These are phyloP conservation scores for Drechslera avenae DNA, from an alignment of 2,329 filamentous ascomycete species.

Conservation along the genomic window DNA sequence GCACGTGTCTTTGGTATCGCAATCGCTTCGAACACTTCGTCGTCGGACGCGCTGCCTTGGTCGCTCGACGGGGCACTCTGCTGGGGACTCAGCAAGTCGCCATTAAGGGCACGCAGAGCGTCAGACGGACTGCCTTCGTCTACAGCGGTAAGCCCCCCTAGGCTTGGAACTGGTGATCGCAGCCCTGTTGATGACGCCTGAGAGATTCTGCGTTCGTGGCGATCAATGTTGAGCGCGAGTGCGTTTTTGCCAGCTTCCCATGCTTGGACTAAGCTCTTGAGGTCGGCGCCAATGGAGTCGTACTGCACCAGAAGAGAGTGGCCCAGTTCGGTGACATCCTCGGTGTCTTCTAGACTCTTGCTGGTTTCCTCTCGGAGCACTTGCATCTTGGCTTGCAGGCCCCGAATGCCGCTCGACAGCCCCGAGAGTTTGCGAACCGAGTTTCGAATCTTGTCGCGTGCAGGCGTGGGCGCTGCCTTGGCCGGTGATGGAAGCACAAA, in stretches of 20 bases:
- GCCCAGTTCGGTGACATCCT: slow-evolving; percentile 72
- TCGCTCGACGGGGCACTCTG: slow-evolving; percentile 49
- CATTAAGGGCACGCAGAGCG: slow-evolving; percentile 79
- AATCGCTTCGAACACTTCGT: slow-evolving; percentile 89
- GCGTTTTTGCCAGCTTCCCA: slow-evolving; percentile 73
- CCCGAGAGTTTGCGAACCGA: slow-evolving; percentile 88
- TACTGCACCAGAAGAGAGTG: slow-evolving; percentile 85
- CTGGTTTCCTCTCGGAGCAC: slow-evolving; percentile 89
- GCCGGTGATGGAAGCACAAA: slow-evolving; percentile 57
- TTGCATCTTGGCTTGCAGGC: slow-evolving; percentile 92
- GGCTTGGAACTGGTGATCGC: slow-evolving; percentile 57
- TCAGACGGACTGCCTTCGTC: slow-evolving; percentile 63
- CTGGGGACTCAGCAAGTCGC: slow-evolving; percentile 62
- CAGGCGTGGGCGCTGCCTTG: slow-evolving; percentile 69
- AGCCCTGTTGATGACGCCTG: slow-evolving; percentile 55
- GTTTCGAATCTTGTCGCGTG: slow-evolving; percentile 81
- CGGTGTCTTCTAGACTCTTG: slow-evolving; percentile 73
- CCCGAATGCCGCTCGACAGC: slow-evolving; percentile 86
- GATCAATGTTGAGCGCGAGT: slow-evolving; percentile 79
- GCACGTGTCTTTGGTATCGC: slow-evolving; percentile 71
- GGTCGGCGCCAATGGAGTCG: slow-evolving; percentile 88
- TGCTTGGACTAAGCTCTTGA: slow-evolving; percentile 63
- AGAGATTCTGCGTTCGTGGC: slow-evolving; percentile 68
- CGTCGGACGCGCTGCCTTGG: slow-evolving; percentile 63
- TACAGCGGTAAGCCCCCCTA: slow-evolving; percentile 67